Evolutionary conservation across 2,329 filamentous ascomycete species (phyloP), one percentile per base, ranked within the genome.

Genomic region (Exophiala bonariae): DNA sequence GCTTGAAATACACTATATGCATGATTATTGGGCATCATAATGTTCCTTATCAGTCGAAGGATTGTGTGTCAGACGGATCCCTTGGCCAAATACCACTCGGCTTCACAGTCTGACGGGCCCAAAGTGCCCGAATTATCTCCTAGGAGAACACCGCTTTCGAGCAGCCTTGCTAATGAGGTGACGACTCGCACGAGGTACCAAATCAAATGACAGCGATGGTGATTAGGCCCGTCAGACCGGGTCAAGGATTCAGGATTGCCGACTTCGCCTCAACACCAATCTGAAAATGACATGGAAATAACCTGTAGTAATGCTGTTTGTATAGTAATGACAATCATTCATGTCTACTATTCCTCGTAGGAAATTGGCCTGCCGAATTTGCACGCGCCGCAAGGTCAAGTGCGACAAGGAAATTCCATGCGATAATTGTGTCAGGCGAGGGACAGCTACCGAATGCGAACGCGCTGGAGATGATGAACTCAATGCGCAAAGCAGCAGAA

Each of bases 321-420:
- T 26, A 26, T 26, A 11, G 23, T 11, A 26, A 26, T 6, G 23
- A 11, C 23, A 26, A 26, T 26, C 11, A 26, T 26, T 26, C 23
- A 26, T 26, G 23, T 26, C 23, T 26, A 26, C 23, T 11, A 26
- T 26, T 4, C 41, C 52, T 28, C 57, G 61, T 36, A 60, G 58
- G 47, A 55, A 57, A 36, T 48, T 65, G 31, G 57, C 59, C 26
- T 65, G 63, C 44, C 50, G 52, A 7, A 54, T 60, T 36, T 64
- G 61, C 38, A 63, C 58, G 7, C 52, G 55, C 9, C 54, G 59
- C n/a, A 61, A 62, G 55, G 57, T 63, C 30, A 59, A 68, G 52
- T 73, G 69, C 47, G 66, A 71, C 45, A 73, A 71, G 53, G 60
- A 62, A 3, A 57, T 72, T 3, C 69, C 69, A 22, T 72, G 69